Conservation (phyloP, 2,329 filamentous ascomycete species). For the Trichophyton benhamiae region DNA sequence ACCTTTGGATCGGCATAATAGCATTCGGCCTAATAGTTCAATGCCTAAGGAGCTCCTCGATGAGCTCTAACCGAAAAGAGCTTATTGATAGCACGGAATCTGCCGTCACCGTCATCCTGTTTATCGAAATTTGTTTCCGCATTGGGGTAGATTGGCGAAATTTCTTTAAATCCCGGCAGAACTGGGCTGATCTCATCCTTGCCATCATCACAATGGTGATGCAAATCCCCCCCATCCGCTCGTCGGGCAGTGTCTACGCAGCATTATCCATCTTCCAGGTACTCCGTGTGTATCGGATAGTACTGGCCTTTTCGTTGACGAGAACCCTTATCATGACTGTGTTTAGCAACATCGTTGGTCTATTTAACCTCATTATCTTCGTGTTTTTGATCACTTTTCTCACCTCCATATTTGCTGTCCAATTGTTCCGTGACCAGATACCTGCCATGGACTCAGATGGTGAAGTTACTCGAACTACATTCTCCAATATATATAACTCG, state of each 20-base stretch:
- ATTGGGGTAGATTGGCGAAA: slow-evolving; percentile 66
- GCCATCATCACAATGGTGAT: slow-evolving; percentile 75
- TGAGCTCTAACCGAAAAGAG: slow-evolving; percentile 47
- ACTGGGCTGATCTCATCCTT: slow-evolving; percentile 68
- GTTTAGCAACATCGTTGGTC: slow-evolving; percentile 80
- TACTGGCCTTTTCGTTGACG: slow-evolving; percentile 78
- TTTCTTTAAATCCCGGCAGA: slow-evolving; percentile 62
- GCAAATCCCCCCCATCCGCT: slow-evolving; percentile 66
- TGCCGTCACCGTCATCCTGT: slow-evolving; percentile 62
- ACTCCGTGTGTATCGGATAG: slow-evolving; percentile 77
- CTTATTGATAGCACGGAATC: slow-evolving; percentile 65
- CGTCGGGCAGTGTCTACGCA: slow-evolving; percentile 59
- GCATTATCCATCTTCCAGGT: slow-evolving; percentile 94
- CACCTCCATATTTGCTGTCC: slow-evolving; percentile 81
- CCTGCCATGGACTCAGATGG: slow-evolving; percentile 51
- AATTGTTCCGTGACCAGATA: slow-evolving; percentile 82
- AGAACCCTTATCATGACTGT: slow-evolving; percentile 75
- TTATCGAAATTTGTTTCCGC: slow-evolving; percentile 71
- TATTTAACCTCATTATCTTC: slow-evolving; percentile 88
- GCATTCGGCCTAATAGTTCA: slow-evolving; percentile 68
- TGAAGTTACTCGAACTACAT: slow-evolving; percentile 57
- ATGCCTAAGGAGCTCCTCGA: slow-evolving; percentile 61
- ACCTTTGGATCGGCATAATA: slow-evolving; percentile 72
- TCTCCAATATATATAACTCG: slow-evolving; percentile 84
- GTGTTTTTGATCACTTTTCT: slow-evolving; percentile 93